Evolutionary conservation across 2,329 filamentous ascomycete genomes (phyloP).

Genomic region (Aspergillus fructus): DNA sequence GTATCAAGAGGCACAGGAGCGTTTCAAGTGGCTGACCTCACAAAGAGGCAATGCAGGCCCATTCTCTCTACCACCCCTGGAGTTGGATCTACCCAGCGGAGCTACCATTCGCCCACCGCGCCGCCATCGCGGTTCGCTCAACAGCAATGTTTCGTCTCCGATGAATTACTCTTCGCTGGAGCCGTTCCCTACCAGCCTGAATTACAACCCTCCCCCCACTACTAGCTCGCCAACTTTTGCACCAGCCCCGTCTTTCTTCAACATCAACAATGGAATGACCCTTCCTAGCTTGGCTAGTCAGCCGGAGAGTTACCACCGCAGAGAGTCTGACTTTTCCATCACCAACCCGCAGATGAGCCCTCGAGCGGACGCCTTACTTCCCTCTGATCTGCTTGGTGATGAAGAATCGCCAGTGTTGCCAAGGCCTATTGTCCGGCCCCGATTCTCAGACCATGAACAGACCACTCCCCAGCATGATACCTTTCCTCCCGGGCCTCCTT

Average conservation of each 20-base stretch:
- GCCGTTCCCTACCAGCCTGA: conserved; percentile 41
- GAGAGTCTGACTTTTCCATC: conserved; percentile 56
- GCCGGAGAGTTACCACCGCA: conserved; percentile 39
- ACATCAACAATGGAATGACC: conserved; percentile 63
- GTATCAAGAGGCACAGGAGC: conserved; percentile 48
- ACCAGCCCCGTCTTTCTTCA: conserved; percentile 56
- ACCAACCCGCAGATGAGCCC: conserved; percentile 64
- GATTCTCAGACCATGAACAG: conserved; percentile 31
- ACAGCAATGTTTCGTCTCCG: conserved; percentile 49
- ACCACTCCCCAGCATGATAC: conserved; percentile 31
- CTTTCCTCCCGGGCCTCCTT: conserved; percentile 40
- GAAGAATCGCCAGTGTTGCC: conserved; percentile 46
- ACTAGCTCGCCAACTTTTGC: conserved; percentile 55
- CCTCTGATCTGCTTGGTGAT: conserved; percentile 60
- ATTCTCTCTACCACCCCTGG: conserved; percentile 43
- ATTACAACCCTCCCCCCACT: conserved; percentile 50
- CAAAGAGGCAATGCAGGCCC: conserved; percentile 39
- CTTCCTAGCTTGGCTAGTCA: conserved; percentile 46
- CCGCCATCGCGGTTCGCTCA: conserved; percentile 47
- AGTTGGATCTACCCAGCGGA: conserved; percentile 42
- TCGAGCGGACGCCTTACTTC: conserved; percentile 60
- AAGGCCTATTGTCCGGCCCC: conserved; percentile 26
- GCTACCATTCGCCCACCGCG: conserved; percentile 45
- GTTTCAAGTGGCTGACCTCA: conserved; percentile 43
- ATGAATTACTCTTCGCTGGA: conserved; percentile 42